A percentile compares a stretch with the other conserved stretches of the same genome.
Conservation (phyloP, 352 stramenopile species). For the Phytophthora quininea region DNA sequence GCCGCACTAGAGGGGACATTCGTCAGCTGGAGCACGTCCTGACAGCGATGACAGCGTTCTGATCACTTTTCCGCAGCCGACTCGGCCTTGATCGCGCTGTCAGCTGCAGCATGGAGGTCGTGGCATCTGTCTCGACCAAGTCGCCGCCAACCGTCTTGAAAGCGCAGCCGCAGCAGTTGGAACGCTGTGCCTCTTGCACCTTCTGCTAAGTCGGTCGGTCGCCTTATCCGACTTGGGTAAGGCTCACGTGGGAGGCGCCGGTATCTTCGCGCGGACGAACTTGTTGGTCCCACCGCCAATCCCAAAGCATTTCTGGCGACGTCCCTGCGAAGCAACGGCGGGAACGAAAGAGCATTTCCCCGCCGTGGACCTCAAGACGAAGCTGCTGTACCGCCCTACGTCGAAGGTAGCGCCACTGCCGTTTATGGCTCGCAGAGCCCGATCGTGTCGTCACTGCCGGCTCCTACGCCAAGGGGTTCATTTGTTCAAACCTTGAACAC, state of each 20-base stretch:
- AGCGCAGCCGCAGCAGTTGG: neutral
- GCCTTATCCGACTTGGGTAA: neutral
- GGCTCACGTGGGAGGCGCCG: too few relatives aligned
- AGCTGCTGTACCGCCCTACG: too few relatives aligned
- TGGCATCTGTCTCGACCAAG: neutral
- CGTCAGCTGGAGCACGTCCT: neutral
- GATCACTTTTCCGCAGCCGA: too few relatives aligned
- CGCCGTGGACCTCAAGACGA: too few relatives aligned
- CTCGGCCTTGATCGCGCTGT: neutral
- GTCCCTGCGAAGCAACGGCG: neutral
- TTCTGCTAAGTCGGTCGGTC: neutral
- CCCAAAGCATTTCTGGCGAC: neutral
- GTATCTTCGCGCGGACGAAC: too few relatives aligned
- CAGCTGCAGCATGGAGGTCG: too few relatives aligned
- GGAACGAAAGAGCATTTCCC: too few relatives aligned
- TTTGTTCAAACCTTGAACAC: neutral
- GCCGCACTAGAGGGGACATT: too few relatives aligned
- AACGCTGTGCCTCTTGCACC: neutral
- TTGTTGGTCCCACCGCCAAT: neutral
- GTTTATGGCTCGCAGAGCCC: neutral
- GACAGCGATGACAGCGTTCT: too few relatives aligned
- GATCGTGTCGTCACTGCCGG: neutral
- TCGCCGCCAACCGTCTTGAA: neutral
- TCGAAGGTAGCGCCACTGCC: neutral
- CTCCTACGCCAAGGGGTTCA: neutral